Base-by-base conservation (phyloP, 805 yeast genomes). In the Pichia ethanolica region DNA sequence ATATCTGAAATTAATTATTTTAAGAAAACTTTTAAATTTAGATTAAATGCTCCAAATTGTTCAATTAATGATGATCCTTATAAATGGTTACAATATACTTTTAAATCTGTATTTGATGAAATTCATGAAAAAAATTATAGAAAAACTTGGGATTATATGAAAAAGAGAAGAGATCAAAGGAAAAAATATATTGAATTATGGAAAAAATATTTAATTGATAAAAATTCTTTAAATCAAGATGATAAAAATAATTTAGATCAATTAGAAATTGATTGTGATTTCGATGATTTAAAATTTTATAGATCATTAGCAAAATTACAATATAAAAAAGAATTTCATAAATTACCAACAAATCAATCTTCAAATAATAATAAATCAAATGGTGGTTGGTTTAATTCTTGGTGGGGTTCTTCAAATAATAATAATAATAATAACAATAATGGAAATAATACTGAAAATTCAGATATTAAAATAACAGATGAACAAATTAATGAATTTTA, bases 141-240 rank as follows among this genome's bases (percentile, higher is more conserved):
- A 58, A 87, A 96, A 95, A 81, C 89, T 35, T 95, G 99, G 99
- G 93, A 77, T 4, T 78, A 78, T 59, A 79, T 91, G 56, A 77
- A 78, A 44, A 74, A 72, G 44, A 75, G 95, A 59, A 71, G 95
- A 54, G 86, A 86, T 53, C 82, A 85, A 61, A 72, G 97, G 58
- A 77, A 74, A 46, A 66, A 71, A 1, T 93, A 93, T 64, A 74
- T 86, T 14, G 62, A 62, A 12, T 67, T 88, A 0, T 91, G 90
- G 88, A 83, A 79, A 54, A 59, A 68, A 48, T 48, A 52, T 46
- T 48, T 56, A 11, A 78, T 81, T 55, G 65, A 82, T n/a, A 65
- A 67, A n/a, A 64, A 63, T 6, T 67, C 67, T 3, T 49, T 58
- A 44, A 50, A 64, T 0, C 47, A 61, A 5, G 56, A 51, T 5